phyloP scores from a whole-genome alignment of 495 filamentous ascomycete genomes.

The Xylona heveae region DNA sequence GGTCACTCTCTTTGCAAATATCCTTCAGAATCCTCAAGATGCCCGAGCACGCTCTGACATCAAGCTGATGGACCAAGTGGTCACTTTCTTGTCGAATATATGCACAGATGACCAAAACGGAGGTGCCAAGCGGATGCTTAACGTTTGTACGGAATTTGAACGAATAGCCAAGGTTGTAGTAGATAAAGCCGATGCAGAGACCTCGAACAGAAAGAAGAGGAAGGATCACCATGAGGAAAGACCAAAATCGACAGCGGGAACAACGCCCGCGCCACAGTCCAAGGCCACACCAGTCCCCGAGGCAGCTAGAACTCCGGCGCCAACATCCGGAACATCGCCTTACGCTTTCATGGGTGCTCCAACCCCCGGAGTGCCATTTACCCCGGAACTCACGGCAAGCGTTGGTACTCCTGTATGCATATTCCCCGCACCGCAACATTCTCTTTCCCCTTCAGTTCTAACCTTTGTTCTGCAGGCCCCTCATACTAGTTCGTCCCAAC shows the following conservation, averaged over 20 bases:
- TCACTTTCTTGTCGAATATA: slow-evolving; percentile 69
- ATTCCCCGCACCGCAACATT: too few species aligned
- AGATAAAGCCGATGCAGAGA: slow-evolving; percentile 73
- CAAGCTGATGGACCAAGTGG: slow-evolving; percentile 76
- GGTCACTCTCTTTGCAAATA: slow-evolving; percentile 91
- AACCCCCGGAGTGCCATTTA: too few species aligned
- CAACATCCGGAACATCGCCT: too few species aligned
- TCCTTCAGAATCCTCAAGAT: slow-evolving; percentile 89
- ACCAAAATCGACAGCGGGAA: slow-evolving; percentile 9
- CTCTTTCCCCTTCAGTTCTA: too few species aligned
- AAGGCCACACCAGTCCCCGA: too few species aligned
- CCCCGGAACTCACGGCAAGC: too few species aligned
- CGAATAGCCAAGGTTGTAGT: slow-evolving; percentile 83
- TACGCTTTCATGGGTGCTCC: too few species aligned
- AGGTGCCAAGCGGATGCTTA: slow-evolving; percentile 79
- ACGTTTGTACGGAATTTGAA: slow-evolving; percentile 84
- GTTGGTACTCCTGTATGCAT: too few species aligned
- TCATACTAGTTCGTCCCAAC: too few species aligned
- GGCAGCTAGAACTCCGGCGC: too few species aligned
- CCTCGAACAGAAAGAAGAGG: slow-evolving; percentile 55
- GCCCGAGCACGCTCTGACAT: slow-evolving; percentile 71
- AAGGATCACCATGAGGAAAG: slow-evolving; percentile 36
- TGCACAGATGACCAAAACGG: slow-evolving; percentile 57
- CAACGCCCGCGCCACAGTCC: slow-evolving; percentile 7
- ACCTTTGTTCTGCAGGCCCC: too few species aligned